Base-by-base conservation (phyloP, 768 basidiomycete species). In the Tylopilus felleus region DNA sequence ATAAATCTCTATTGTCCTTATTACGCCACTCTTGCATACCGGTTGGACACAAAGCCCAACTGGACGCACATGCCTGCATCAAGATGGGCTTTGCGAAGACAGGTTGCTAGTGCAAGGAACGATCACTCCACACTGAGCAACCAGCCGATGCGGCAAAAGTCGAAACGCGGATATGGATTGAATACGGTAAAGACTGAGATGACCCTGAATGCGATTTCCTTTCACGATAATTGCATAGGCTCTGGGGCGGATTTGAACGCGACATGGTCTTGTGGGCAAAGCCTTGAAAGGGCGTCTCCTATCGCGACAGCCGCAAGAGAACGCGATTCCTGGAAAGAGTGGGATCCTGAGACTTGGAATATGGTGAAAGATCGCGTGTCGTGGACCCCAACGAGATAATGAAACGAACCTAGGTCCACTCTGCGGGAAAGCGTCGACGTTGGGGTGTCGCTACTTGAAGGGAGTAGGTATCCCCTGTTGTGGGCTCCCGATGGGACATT, bases 51-150 rank as follows among this genome's bases (percentile, higher is more conserved):
- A 60, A 33, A 53, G 31, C 44, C 13, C 48, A 16, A 22, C 64
- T 49, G 52, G 35, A 39, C 13, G 25, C 49, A 45, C 14, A 9
- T 23, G 19, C 42, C 35, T 60, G 58, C 54, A 49, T 49, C 58
- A 60, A 60, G 61, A 51, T 57, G 64, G 53, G 55, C 49, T 58
- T 64, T 61, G 58, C 50, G 50, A 56, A 44, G 50, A 46, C 44
- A 17, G 36, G 46, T 38, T 10, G 0, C 14, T 23, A 36, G 16
- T 33, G 38, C 42, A 16, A 31, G 14, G 35, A 29, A 47, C 12
- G 25, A 40, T 25, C 17, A 21, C n/a, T 33, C 23, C 19, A 38
- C n/a, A 8, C 9, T 27, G n/a, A 45, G 25, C 14, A 29, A 41
- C n/a, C 1, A 41, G 16, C 36, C 21, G 10, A 33, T 29, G n/a